phyloP scores from a whole-genome alignment of 805 yeast species.

The Metschnikowia reukaufii region DNA sequence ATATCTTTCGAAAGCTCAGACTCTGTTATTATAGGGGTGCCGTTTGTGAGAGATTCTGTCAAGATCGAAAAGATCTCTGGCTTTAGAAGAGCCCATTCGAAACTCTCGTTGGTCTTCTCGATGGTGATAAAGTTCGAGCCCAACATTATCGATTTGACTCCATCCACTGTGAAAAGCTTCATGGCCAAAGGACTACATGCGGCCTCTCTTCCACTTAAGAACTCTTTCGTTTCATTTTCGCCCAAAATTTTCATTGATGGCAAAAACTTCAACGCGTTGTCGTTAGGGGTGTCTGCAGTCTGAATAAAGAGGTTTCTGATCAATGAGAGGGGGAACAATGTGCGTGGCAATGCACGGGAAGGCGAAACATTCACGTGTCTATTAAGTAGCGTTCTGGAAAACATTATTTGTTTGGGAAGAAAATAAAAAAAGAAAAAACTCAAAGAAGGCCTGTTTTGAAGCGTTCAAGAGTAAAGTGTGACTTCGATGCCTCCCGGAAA shows the following conservation, averaged over 20 bases:
- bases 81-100: slow-evolving; percentile 60
- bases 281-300: slow-evolving; percentile 84
- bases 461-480: neutral
- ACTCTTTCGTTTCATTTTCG: slow-evolving; percentile 65
- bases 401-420: neutral
- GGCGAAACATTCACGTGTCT: neutral
- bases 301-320: slow-evolving; percentile 57
- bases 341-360: slow-evolving; percentile 1
- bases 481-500: neutral
- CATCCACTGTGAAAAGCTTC: slow-evolving; percentile 72
- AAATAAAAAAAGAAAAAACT: neutral
- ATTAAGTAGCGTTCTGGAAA: slow-evolving; percentile 1
- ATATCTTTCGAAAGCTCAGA: slow-evolving; percentile 35
- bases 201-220: slow-evolving; percentile 74
- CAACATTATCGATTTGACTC: slow-evolving; percentile 72
- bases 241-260: slow-evolving; percentile 70
- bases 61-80: slow-evolving; percentile 64
- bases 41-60: slow-evolving; percentile 56
- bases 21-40: slow-evolving; percentile 49
- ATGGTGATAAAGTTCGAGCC: slow-evolving; percentile 84
- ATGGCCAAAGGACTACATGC: slow-evolving; percentile 73
- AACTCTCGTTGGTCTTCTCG: slow-evolving; percentile 55
- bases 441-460: neutral
- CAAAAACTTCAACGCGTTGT: slow-evolving; percentile 77
- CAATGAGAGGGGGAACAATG: neutral